These are phyloP conservation scores for Boletus subcaerulescens DNA, from an alignment of 768 basidiomycete genomes.

Conservation along the genomic window DNA sequence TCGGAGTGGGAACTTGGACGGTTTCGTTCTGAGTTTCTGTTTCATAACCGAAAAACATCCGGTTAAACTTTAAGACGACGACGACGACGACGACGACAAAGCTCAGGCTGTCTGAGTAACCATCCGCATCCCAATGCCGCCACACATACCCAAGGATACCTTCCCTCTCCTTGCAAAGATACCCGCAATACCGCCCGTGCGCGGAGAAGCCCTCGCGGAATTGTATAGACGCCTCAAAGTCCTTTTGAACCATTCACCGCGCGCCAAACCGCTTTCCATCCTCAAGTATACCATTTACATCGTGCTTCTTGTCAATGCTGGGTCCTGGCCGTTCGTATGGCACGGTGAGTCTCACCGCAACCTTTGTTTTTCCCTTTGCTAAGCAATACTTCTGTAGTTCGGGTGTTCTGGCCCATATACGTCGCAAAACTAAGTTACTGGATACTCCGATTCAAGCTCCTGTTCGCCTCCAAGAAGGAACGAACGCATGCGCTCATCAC, in stretches of 20 bases:
- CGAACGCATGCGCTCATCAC: slow-evolving; percentile 35
- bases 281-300: slow-evolving; percentile 26
- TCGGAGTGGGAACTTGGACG: too few relatives aligned
- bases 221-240: slow-evolving; percentile 5
- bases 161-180: slow-evolving; percentile 13
- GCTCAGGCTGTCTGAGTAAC: too few relatives aligned
- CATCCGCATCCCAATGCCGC: slow-evolving; percentile 5
- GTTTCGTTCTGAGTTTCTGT: too few relatives aligned
- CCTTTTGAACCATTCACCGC: slow-evolving; percentile 4
- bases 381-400: slow-evolving; percentile 34
- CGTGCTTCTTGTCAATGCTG: slow-evolving; percentile 53
- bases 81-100: too few relatives aligned
- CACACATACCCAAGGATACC: slow-evolving; percentile 1
- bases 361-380: not conserved
- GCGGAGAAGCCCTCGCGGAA: not conserved
- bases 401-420: slow-evolving; percentile 49
- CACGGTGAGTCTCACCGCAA: slow-evolving; percentile 48
- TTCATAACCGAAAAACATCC: too few relatives aligned
- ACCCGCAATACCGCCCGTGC: slow-evolving; percentile 4
- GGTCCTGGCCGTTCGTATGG: slow-evolving; percentile 66
- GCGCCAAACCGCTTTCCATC: slow-evolving; percentile 4
- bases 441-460: slow-evolving; percentile 32
- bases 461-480: slow-evolving; percentile 36
- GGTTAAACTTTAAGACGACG: too few relatives aligned
- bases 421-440: slow-evolving; percentile 30